Base-by-base conservation (phyloP, 768 basidiomycete species). In the Hericium erinaceus region DNA sequence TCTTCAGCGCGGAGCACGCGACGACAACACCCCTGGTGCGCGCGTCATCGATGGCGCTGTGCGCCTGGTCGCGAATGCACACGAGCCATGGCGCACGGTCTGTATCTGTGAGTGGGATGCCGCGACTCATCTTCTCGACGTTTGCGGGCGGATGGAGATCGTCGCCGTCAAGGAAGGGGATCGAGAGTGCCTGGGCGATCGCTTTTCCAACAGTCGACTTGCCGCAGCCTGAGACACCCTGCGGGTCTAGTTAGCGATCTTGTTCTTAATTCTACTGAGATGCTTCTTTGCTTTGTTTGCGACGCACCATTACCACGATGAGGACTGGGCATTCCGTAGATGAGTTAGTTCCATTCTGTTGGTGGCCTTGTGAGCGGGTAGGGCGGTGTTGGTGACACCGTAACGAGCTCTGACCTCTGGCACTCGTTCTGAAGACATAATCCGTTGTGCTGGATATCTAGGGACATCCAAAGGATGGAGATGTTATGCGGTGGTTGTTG, bases 161-260 rank as follows among this genome's bases (percentile, higher is more conserved):
- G 68, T 97, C 94, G 28, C 88, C 95, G 65, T 98, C 95, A 58
- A 92, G 73, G 72, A 89, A 95, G 1, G 92, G 85, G 59, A 92
- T 61, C n/a, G 69, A 70, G 51, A 92, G 75, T 26, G 74, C 73
- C 40, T 72, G 64, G 7, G 88, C 80, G n/a, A 95, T 73, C 7
- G 80, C 81, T 4, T 60, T 61, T 0, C 87, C 90, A 1, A 93
- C 74, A 20, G 85, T 88, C 28, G 82, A 80, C 66, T 89, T 89
- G 8, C 88, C 86, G 37, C 83, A 82, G 13, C 86, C 85, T 0
- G 78, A 87, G 3, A 89, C 85, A 38, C 89, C 89, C 85, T 87
- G 63, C 15, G 49, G n/a, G 44, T 11, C 33, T 33, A 33, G 33
- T 33, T 7, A 46, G n/a, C 44, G 44, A 46, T 46, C 20, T 46